These are phyloP conservation scores for Nitzschia palea DNA, from an alignment of 108 stramenopile species.

Conservation along the genomic window DNA sequence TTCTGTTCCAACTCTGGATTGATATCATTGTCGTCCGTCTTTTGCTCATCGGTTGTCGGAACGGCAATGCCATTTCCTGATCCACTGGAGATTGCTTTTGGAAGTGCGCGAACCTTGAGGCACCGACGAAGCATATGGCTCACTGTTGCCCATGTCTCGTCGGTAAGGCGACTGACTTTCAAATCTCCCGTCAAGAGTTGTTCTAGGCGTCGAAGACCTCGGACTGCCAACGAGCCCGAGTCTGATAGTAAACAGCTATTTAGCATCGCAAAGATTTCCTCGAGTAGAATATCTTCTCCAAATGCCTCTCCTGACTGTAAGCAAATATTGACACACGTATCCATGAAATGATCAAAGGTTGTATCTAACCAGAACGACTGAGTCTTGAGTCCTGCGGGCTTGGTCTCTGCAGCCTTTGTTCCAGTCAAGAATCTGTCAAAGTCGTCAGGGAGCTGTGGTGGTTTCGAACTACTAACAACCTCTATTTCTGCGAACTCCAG, in stretches of 20 bases:
- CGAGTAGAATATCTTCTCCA: conserved; percentile 62
- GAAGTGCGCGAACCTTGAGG: conserved; percentile 62
- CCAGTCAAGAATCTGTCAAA: conserved; percentile 64
- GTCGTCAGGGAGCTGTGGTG: conserved; percentile 63
- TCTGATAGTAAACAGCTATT: conserved; percentile 84
- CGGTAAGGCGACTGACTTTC: conserved; percentile 44
- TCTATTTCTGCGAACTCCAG: conserved; percentile 74
- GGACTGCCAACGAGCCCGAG: conserved; percentile 70
- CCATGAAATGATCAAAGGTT: conserved; percentile 79
- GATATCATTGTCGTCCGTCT: neutral
- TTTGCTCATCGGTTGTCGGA: conserved; percentile 22
- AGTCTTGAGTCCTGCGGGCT: conserved; percentile 8
- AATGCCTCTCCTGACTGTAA: conserved; percentile 59
- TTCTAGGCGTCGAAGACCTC: conserved; percentile 69
- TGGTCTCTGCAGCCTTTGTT: conserved; percentile 4
- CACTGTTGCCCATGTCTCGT: conserved; percentile 84
- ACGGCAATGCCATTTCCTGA: neutral
- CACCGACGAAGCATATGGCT: conserved; percentile 82
- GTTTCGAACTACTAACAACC: conserved; percentile 1
- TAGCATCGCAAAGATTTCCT: conserved; percentile 82
- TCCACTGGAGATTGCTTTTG: conserved; percentile 13
- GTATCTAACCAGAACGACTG: conserved; percentile 68
- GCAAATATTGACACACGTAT: conserved; percentile 76
- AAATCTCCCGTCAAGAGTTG: conserved; percentile 74
- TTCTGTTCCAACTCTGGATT: conserved; percentile 44